Evolutionary conservation across 495 filamentous ascomycete genomes (phyloP).

Genomic region (Staphylotrichum tortipilum): DNA sequence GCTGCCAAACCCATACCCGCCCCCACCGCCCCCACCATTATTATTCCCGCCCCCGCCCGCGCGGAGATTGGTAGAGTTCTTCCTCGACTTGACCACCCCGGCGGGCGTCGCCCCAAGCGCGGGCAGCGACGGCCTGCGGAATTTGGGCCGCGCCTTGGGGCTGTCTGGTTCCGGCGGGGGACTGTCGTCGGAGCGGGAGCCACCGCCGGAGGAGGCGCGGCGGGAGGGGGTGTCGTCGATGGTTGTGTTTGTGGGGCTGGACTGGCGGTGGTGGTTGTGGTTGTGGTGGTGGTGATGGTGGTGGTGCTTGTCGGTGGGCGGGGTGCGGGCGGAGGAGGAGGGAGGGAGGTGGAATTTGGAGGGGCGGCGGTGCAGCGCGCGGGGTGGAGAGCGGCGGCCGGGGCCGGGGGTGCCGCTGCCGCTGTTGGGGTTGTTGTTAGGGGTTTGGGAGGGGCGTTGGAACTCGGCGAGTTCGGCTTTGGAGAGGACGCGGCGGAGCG

Average conservation of each 20-base stretch:
- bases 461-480: constrained; percentile 71
- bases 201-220: constrained; percentile 28
- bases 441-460: constrained; percentile 48
- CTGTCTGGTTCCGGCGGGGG: constrained; percentile 36
- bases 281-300: constrained; percentile 21
- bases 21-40: background rate
- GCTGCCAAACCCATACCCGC: constrained; percentile 46
- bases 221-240: constrained; percentile 34
- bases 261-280: constrained; percentile 26
- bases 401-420: constrained; percentile 16
- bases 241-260: constrained; percentile 16
- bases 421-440: background rate
- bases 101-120: constrained; percentile 45
- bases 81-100: constrained; percentile 41
- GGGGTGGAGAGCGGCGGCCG: constrained; percentile 56
- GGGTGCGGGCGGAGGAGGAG: constrained; percentile 25
- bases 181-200: constrained; percentile 22
- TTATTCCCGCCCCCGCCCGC: background rate
- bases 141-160: constrained; percentile 32
- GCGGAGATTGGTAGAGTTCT: constrained; percentile 20
- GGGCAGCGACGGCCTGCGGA: constrained; percentile 47
- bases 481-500: constrained; percentile 66
- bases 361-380: constrained; percentile 34
- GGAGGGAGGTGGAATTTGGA: constrained; percentile 33
- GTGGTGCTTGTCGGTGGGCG: constrained; percentile 19